Percentiles rank a stretch among this genome's conserved stretches.
These are phyloP conservation scores for Arxiozyma slooffiae DNA, from an alignment of 1,139 yeast species.

Conservation along the genomic window DNA sequence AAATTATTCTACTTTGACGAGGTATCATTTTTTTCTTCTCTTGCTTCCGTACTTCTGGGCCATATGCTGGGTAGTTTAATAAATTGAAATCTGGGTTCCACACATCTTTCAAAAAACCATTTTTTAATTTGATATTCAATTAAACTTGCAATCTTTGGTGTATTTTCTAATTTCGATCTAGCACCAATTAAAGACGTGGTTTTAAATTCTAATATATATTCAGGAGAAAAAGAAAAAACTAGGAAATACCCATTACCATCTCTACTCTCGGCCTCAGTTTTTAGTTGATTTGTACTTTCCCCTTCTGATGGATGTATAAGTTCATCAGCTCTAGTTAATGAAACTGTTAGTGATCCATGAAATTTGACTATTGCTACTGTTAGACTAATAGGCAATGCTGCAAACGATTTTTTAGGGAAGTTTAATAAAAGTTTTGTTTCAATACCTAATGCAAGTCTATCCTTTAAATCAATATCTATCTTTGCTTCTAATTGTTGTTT, in stretches of 20 bases:
- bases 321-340: constrained; percentile 35
- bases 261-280: constrained; percentile 19
- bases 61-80: constrained; percentile 78
- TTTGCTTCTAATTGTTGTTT: constrained; percentile 63
- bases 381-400: constrained; percentile 72
- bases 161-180: constrained; percentile 82
- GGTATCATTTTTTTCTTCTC: constrained; percentile 30
- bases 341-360: constrained; percentile 83
- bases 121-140: constrained; percentile 73
- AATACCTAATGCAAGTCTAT: constrained; percentile 79
- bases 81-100: constrained; percentile 85
- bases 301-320: constrained; percentile 42
- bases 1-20: neutral
- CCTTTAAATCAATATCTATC: constrained; percentile 87
- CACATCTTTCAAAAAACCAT: constrained; percentile 89
- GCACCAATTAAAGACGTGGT: constrained; percentile 85
- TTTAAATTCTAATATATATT: constrained; percentile 76
- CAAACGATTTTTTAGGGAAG: constrained; percentile 77
- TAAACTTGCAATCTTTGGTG: constrained; percentile 80
- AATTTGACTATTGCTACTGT: constrained; percentile 84
- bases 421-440: constrained; percentile 75
- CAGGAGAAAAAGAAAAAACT: constrained; percentile 85
- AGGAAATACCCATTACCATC: constrained; percentile 40
- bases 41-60: constrained; percentile 75
- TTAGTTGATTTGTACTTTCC: constrained; percentile 33